Percentiles rank a stretch among this genome's conserved stretches.
Evolutionary conservation across 371 early-diverging fungal genomes (phyloP).

Genomic region (Mucor indicus): DNA sequence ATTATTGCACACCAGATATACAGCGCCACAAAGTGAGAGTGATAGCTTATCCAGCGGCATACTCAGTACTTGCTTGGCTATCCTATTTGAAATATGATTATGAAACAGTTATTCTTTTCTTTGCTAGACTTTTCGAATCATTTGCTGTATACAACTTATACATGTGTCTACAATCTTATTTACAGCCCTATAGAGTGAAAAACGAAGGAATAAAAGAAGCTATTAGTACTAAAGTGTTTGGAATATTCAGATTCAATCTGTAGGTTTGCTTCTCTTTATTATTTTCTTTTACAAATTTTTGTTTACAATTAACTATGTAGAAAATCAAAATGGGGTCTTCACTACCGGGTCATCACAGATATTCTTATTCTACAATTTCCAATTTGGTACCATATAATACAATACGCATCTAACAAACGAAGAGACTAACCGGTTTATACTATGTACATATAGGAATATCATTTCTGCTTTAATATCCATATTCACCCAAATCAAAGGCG

Average conservation of each 20-base stretch:
- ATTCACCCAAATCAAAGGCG: conserved; percentile 36
- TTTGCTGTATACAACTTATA: conserved; percentile 51
- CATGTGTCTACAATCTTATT: conserved; percentile 39
- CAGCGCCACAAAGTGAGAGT: conserved; percentile 51
- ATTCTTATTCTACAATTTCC: conserved; percentile 48
- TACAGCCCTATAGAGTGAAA: conserved; percentile 38
- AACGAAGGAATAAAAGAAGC: conserved; percentile 30
- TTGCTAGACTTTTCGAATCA: conserved; percentile 44
- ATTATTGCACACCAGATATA: conserved; percentile 42
- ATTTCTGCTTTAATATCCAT: conserved; percentile 43
- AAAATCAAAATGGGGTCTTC: conserved; percentile 49
- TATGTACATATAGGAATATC: conserved; percentile 37
- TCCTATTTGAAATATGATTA: conserved; percentile 47
- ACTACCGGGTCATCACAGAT: conserved; percentile 43
- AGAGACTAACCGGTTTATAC: not conserved
- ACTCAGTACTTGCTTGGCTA: conserved; percentile 45
- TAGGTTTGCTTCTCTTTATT: conserved; percentile 15
- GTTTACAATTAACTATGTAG: conserved; percentile 12
- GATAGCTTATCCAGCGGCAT: conserved; percentile 44
- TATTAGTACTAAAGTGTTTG: conserved; percentile 33
- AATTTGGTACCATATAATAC: conserved; percentile 33
- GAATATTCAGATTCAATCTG: conserved; percentile 31
- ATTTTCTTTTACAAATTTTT: not conserved
- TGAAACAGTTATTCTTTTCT: conserved; percentile 47
- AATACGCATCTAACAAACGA: not conserved